Evolutionary conservation across 352 stramenopile species (phyloP).

Genomic region (Pelagophyceae sp.): DNA sequence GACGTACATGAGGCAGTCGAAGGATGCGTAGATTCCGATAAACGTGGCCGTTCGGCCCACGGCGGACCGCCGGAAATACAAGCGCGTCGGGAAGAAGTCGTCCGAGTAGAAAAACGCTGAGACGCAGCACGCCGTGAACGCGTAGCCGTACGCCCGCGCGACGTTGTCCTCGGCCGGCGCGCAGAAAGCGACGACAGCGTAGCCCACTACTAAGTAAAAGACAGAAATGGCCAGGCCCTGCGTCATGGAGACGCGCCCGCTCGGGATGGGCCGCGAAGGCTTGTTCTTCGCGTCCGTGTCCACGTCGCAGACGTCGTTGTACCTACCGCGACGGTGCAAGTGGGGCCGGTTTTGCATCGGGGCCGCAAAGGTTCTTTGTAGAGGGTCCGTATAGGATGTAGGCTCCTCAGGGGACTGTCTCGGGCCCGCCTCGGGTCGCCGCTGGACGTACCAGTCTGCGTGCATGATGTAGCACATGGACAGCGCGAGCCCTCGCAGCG

Average conservation of each 20-base stretch:
- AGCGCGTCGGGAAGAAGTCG: too few relatives aligned
- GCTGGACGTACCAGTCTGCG: neutral
- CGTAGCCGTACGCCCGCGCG: neutral
- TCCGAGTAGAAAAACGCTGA: too few relatives aligned
- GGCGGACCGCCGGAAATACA: too few relatives aligned
- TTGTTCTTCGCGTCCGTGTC: neutral
- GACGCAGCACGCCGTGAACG: too few relatives aligned
- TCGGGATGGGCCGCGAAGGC: neutral
- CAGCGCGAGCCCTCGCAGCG: neutral
- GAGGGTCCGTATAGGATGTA: too few relatives aligned
- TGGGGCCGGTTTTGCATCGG: too few relatives aligned
- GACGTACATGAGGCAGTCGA: neutral
- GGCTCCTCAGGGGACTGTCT: too few relatives aligned
- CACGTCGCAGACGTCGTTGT: constrained; percentile 1
- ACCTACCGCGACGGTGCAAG: too few relatives aligned
- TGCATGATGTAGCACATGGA: neutral
- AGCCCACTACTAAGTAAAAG: neutral
- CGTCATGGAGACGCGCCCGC: too few relatives aligned
- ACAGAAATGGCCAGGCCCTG: neutral
- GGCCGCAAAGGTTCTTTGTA: too few relatives aligned
- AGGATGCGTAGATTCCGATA: neutral
- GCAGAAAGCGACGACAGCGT: neutral
- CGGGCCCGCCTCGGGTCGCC: too few relatives aligned
- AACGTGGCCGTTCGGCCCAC: neutral
- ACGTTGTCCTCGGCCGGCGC: neutral